Conservation (phyloP, 2,329 filamentous ascomycete species). For the Pseudogymnoascus sp. region DNA sequence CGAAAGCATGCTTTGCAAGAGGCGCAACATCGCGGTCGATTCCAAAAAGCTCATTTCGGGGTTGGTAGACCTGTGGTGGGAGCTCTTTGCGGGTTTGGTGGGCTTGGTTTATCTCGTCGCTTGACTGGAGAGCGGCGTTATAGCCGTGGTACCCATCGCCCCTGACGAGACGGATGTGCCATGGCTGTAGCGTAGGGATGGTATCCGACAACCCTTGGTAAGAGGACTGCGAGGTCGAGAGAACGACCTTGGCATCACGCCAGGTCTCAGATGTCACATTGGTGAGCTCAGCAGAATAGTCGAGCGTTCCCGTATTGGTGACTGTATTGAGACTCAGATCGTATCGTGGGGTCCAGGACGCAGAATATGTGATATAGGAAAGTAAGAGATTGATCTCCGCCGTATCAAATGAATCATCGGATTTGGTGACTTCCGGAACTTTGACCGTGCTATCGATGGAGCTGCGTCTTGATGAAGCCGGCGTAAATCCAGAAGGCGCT, state of each 20-base stretch:
- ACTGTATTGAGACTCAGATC: slow-evolving; percentile 40
- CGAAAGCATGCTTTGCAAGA: not conserved
- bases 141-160: slow-evolving; percentile 12
- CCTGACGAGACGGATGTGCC: slow-evolving; percentile 40
- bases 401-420: not conserved
- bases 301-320: slow-evolving; percentile 31
- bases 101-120: slow-evolving; percentile 31
- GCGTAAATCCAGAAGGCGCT: slow-evolving; percentile 35
- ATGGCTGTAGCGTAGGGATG: slow-evolving; percentile 41
- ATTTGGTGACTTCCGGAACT: slow-evolving; percentile 18
- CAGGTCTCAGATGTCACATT: slow-evolving; percentile 46
- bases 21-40: not conserved
- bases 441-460: slow-evolving; percentile 36
- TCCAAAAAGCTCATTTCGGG: slow-evolving; percentile 35
- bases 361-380: slow-evolving; percentile 32
- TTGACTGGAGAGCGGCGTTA: slow-evolving; percentile 21
- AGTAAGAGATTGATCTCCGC: slow-evolving; percentile 27
- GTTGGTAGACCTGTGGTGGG: slow-evolving; percentile 28
- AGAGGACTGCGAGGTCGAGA: slow-evolving; percentile 45
- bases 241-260: slow-evolving; percentile 37
- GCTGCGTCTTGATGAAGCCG: slow-evolving; percentile 42
- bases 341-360: slow-evolving; percentile 43
- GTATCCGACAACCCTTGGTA: slow-evolving; percentile 44
- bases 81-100: slow-evolving; percentile 28
- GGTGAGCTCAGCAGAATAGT: slow-evolving; percentile 49